These are phyloP conservation scores for Lophiostoma macrostomum DNA, from an alignment of 495 filamentous ascomycete genomes.

Conservation along the genomic window DNA sequence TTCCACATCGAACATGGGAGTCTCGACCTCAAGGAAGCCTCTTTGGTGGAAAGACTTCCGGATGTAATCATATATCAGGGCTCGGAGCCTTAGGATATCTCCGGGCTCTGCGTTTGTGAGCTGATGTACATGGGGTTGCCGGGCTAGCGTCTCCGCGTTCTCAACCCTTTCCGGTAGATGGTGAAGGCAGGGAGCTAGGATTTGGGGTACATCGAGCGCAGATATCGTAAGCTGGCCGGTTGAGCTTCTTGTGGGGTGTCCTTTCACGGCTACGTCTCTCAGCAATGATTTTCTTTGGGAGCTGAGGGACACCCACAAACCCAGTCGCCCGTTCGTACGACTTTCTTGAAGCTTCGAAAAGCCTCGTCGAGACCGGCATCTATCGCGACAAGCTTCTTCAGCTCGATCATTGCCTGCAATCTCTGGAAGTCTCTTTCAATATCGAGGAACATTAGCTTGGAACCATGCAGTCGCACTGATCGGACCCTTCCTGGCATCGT, in stretches of 20 bases:
- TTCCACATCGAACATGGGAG: constrained; percentile 73
- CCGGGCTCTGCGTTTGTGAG: constrained; percentile 63
- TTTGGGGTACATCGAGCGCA: constrained; percentile 60
- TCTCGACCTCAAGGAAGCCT: constrained; percentile 81
- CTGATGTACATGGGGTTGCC: constrained; percentile 76
- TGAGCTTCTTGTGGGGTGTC: constrained; percentile 65
- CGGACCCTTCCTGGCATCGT: constrained; percentile 59
- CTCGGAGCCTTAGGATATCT: constrained; percentile 71
- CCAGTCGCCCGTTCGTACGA: constrained; percentile 71
- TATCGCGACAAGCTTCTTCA: constrained; percentile 48
- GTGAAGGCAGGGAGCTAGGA: constrained; percentile 75
- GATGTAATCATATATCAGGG: constrained; percentile 68
- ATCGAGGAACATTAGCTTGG: constrained; percentile 81
- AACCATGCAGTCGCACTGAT: constrained; percentile 56
- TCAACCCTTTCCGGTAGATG: constrained; percentile 63
- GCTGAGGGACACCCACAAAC: constrained; percentile 56
- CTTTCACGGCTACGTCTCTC: constrained; percentile 49
- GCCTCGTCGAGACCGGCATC: constrained; percentile 46
- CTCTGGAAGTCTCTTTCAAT: constrained; percentile 62
- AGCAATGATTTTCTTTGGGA: constrained; percentile 3
- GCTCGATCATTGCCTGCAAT: constrained; percentile 71
- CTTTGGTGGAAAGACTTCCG: constrained; percentile 67
- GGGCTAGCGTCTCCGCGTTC: constrained; percentile 62
- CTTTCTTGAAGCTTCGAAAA: constrained; percentile 56
- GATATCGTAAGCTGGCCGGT: constrained; percentile 75